Evolutionary conservation across 2,329 filamentous ascomycete species (phyloP), one percentile per base, ranked within the genome.

Genomic region (Apiospora aurea): DNA sequence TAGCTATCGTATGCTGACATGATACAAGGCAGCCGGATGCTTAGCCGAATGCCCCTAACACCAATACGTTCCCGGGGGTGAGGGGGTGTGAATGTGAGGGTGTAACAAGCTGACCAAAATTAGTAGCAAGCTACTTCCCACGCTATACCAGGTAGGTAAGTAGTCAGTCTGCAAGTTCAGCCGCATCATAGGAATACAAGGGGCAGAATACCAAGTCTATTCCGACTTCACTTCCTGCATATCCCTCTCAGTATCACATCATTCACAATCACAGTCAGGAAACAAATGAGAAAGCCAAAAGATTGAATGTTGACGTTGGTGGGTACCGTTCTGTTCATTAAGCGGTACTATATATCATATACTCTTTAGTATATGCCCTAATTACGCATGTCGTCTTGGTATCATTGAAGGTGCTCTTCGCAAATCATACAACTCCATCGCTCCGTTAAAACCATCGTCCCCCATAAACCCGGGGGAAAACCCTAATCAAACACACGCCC

Each of bases 321-420:
- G 34, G 14, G 34, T 3, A 64, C 57, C 57, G 34, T 64, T 41
- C 57, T 61, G 18, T 61, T 41, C 57, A 64, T 64, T 64, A 41
- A 41, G 57, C 10, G 57, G 57, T 64, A 41, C 57, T 64, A 41
- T 64, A 21, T 64, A 41, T 64, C 18, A 41, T 41, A 64, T 64
- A 64, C 57, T 3, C 18, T 41, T 41, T 13, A 3, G 29, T 41
- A 64, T 64, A 64, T 24, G 53, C 53, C 38, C n/a, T 64, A 8
- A 64, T 64, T 64, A 64, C 57, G 57, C 57, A 64, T 64, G 34
- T 61, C 53, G 29, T 64, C 57, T 64, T 64, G 57, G 57, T 64
- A 64, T 64, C 57, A 64, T 64, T 4, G 7, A 14, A 64, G 29
- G 29, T 24, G 53, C 53, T 34, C 21, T 64, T 64, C 34, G 57